These are phyloP conservation scores for Aplosporella prunicola DNA, from an alignment of 2,329 filamentous ascomycete genomes.

Conservation along the genomic window DNA sequence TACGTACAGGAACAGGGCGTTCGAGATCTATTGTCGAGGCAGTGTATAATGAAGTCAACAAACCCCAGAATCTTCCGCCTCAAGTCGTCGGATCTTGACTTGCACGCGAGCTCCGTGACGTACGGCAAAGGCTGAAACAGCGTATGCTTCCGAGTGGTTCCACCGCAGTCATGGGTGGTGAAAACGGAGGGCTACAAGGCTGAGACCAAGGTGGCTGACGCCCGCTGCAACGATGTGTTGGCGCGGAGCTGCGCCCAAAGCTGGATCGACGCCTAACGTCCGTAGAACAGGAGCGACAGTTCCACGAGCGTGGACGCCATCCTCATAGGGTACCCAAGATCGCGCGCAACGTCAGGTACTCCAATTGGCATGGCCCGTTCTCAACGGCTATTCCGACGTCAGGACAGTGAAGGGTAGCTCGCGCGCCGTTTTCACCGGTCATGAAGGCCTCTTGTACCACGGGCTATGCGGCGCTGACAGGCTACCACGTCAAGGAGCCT, in stretches of 20 bases:
- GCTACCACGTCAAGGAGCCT: too few relatives aligned
- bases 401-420: too few relatives aligned
- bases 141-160: slow-evolving; percentile 2
- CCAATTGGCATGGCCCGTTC: slow-evolving; percentile 7
- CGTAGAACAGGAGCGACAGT: slow-evolving; percentile 12
- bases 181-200: slow-evolving; percentile 15
- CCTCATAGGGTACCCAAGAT: slow-evolving; percentile 30
- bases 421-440: too few relatives aligned
- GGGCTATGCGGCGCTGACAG: too few relatives aligned
- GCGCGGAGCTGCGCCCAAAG: slow-evolving; percentile 14
- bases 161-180: slow-evolving; percentile 5
- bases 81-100: slow-evolving; percentile 5
- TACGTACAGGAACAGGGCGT: slow-evolving; percentile 8
- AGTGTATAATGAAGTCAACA: slow-evolving; percentile 9
- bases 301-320: slow-evolving; percentile 23
- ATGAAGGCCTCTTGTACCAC: too few relatives aligned
- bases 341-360: slow-evolving; percentile 17
- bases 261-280: slow-evolving; percentile 11
- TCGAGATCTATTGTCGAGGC: neutral
- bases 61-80: slow-evolving; percentile 1
- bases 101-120: slow-evolving; percentile 1
- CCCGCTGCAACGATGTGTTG: slow-evolving; percentile 30
- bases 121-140: slow-evolving; percentile 4
- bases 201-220: slow-evolving; percentile 17
- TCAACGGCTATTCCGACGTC: slow-evolving; percentile 2